Evolutionary conservation across 2,329 filamentous ascomycete species (phyloP).

Genomic region (Fusarium pseudonygamai): DNA sequence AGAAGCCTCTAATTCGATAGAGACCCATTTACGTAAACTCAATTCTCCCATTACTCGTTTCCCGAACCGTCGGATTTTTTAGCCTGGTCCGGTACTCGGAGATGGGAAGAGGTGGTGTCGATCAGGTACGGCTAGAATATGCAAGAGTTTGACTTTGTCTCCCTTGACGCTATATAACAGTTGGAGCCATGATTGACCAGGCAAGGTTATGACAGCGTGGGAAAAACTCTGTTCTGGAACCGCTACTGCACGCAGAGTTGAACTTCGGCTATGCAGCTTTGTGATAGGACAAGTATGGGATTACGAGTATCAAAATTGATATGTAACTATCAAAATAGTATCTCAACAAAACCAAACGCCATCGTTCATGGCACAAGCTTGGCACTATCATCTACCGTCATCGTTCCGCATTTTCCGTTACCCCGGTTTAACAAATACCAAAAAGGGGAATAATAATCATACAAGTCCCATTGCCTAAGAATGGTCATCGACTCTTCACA

Average conservation of each 20-base stretch:
- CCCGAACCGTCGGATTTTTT: neutral
- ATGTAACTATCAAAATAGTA: neutral
- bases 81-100: conserved; percentile 18
- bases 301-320: neutral
- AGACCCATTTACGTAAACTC: conserved; percentile 22
- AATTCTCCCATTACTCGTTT: conserved; percentile 17
- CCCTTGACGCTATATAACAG: neutral
- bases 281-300: neutral
- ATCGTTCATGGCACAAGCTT: conserved; percentile 3
- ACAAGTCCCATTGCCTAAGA: conserved; percentile 1
- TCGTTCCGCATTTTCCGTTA: conserved; percentile 11
- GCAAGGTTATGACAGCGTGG: conserved; percentile 6
- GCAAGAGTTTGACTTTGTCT: conserved; percentile 18
- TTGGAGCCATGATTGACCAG: conserved; percentile 10
- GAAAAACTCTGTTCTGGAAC: conserved; percentile 15
- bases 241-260: neutral
- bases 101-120: conserved; percentile 7
- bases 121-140: conserved; percentile 28
- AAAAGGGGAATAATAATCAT: conserved; percentile 24
- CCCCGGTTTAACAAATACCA: conserved; percentile 6
- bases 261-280: neutral
- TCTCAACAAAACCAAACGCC: conserved; percentile 25
- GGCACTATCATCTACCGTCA: conserved; percentile 2
- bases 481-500: neutral
- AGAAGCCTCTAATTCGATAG: conserved; percentile 12